These are phyloP conservation scores for Aureobasidium sp. DNA, from an alignment of 2,329 filamentous ascomycete species.

Conservation along the genomic window DNA sequence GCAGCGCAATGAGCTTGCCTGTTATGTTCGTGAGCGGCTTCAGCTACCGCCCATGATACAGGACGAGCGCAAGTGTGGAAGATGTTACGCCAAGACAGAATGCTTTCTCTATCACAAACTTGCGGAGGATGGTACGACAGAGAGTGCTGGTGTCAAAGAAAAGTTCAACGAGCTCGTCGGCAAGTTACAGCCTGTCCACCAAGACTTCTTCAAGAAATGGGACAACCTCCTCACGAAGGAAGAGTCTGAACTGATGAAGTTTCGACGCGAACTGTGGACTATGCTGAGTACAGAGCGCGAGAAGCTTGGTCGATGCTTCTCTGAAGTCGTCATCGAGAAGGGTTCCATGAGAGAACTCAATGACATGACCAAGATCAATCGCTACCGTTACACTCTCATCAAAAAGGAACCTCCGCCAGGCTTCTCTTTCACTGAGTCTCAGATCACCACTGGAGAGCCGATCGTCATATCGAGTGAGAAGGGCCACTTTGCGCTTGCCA, in stretches of 20 bases:
- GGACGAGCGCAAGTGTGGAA: conserved; percentile 70
- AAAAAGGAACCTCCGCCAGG: conserved; percentile 51
- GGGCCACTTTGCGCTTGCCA: conserved; percentile 88
- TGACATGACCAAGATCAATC: conserved; percentile 66
- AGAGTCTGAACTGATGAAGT: conserved; percentile 81
- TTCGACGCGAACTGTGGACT: conserved; percentile 87
- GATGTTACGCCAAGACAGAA: conserved; percentile 81
- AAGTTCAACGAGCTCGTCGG: conserved; percentile 72
- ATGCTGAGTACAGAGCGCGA: conserved; percentile 87
- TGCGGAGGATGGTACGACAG: conserved; percentile 71
- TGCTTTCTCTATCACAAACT: conserved; percentile 95
- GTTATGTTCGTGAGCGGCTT: conserved; percentile 72
- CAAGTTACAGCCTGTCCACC: conserved; percentile 43
- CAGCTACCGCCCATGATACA: conserved; percentile 80
- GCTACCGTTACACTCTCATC: conserved; percentile 76
- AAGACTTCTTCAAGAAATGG: conserved; percentile 89
- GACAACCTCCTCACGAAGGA: conserved; percentile 88
- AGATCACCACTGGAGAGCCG: conserved; percentile 78
- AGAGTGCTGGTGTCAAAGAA: conserved; percentile 69
- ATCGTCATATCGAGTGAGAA: conserved; percentile 94
- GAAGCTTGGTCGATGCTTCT: conserved; percentile 80
- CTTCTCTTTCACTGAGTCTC: conserved; percentile 86
- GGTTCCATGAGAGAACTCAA: conserved; percentile 63
- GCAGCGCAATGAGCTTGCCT: conserved; percentile 82
- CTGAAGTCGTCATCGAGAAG: conserved; percentile 74